Evolutionary conservation across 2,329 filamentous ascomycete species (phyloP).

Genomic region (Aspergillus oerlinghausenensis): DNA sequence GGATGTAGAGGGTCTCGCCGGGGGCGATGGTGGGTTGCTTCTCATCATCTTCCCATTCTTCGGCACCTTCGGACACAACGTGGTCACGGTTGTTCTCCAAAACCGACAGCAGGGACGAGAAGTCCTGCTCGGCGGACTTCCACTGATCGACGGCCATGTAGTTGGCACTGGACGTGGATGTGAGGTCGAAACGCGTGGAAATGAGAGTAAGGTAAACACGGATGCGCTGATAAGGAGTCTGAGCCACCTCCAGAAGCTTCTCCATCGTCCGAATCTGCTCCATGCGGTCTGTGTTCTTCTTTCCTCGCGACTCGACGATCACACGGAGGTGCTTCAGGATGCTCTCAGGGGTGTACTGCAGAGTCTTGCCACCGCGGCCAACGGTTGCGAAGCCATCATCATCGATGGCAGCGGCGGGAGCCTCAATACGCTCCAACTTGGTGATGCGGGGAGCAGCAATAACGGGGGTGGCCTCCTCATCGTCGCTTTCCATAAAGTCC

Average conservation of each 20-base stretch:
- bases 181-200: conserved; percentile 90
- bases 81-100: conserved; percentile 76
- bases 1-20: conserved; percentile 81
- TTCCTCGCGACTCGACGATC: conserved; percentile 92
- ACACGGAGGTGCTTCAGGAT: conserved; percentile 94
- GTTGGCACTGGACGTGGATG: conserved; percentile 64
- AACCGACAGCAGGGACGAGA: conserved; percentile 69
- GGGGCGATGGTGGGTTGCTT: conserved; percentile 72
- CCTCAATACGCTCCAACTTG: conserved; percentile 38
- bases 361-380: conserved; percentile 78
- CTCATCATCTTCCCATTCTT: conserved; percentile 99
- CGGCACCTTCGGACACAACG: conserved; percentile 82
- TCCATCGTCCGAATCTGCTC: conserved; percentile 99
- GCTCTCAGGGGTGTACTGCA: conserved; percentile 92
- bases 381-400: conserved; percentile 88
- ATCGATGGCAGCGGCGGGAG: conserved; percentile 53
- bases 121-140: conserved; percentile 89
- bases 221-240: conserved; percentile 88
- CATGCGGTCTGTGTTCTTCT: conserved; percentile 94
- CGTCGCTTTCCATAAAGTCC: conserved; percentile 78
- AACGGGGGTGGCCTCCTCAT: conserved; percentile 59
- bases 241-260: conserved; percentile 84
- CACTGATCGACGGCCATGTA: conserved; percentile 96
- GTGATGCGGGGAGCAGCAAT: conserved; percentile 50
- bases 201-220: conserved; percentile 87